Conservation (phyloP, 768 basidiomycete species). For the Tulasnella calospora region DNA sequence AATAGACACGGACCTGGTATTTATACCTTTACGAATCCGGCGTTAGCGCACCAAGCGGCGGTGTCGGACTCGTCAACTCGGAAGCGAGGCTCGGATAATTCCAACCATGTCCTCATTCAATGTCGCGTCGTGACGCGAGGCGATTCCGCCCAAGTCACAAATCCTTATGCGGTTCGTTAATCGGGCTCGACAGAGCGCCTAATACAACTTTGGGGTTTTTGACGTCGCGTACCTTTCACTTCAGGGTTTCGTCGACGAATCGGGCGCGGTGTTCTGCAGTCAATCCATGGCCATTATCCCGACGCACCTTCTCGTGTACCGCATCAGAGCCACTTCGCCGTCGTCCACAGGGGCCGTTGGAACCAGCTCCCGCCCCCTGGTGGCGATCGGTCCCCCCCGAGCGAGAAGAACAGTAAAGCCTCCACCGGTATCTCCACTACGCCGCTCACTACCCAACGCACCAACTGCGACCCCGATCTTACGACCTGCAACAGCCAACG, state of each 20-base stretch:
- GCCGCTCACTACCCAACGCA: too few species aligned
- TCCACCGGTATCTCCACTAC: too few species aligned
- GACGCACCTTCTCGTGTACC: not conserved
- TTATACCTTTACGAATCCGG: not conserved
- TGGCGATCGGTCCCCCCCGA: too few species aligned
- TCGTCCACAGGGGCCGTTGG: not conserved
- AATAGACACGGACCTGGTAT: not conserved
- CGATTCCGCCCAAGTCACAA: not conserved
- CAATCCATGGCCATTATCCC: not conserved
- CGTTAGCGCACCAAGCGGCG: not conserved
- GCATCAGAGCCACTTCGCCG: not conserved
- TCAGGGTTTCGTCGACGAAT: not conserved
- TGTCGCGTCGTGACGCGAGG: not conserved
- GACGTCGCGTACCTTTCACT: too few species aligned
- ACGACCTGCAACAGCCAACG: too few species aligned
- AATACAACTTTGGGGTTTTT: too few species aligned
- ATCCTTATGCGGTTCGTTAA: not conserved
- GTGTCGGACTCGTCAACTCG: too few species aligned
- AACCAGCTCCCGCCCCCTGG: not conserved
- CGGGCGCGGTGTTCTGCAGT: not conserved
- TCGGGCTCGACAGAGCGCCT: too few species aligned
- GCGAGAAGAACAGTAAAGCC: too few species aligned
- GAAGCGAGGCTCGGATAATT: not conserved
- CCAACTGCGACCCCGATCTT: too few species aligned
- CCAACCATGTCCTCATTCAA: not conserved